Conservation (phyloP, 1,139 yeast species). For the Hansenula sp. region DNA sequence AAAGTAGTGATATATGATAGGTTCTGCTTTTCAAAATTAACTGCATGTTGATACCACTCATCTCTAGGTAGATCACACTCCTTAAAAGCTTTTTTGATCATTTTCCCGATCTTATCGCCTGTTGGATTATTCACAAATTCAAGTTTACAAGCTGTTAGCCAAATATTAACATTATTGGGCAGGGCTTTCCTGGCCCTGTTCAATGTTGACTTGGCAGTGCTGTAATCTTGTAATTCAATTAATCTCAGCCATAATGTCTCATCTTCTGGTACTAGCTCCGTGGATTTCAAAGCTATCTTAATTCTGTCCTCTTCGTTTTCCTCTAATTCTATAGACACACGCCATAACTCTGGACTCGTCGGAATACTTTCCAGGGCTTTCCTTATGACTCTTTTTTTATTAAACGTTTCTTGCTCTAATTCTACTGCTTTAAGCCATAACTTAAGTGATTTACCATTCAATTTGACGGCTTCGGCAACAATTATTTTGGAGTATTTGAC, state of each 20-base stretch:
- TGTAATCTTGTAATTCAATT: conserved; percentile 36
- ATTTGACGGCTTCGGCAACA: conserved; percentile 62
- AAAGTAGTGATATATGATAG: conserved; percentile 10
- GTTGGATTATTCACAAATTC: conserved; percentile 47
- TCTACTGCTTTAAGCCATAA: conserved; percentile 74
- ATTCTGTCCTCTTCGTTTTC: conserved; percentile 42
- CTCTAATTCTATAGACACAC: conserved; percentile 46
- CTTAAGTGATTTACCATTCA: conserved; percentile 49
- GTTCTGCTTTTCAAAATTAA: conserved; percentile 30
- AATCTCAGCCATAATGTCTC: conserved; percentile 64
- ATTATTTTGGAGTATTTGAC: conserved; percentile 46
- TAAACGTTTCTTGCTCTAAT: conserved; percentile 52
- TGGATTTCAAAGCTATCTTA: conserved; percentile 61
- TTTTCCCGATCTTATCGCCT: conserved; percentile 35
- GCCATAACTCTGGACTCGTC: conserved; percentile 47
- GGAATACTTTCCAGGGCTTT: conserved; percentile 58
- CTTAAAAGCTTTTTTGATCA: conserved; percentile 51
- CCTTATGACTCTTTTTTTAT: conserved; percentile 56
- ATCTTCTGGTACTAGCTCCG: conserved; percentile 62
- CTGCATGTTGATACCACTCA: conserved; percentile 44
- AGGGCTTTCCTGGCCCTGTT: conserved; percentile 57
- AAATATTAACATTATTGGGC: conserved; percentile 50
- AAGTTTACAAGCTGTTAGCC: conserved; percentile 69
- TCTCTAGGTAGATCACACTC: conserved; percentile 34
- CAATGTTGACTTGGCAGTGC: conserved; percentile 49